phyloP scores from a whole-genome alignment of 306 rosid species.

The Lotus japonicus region DNA sequence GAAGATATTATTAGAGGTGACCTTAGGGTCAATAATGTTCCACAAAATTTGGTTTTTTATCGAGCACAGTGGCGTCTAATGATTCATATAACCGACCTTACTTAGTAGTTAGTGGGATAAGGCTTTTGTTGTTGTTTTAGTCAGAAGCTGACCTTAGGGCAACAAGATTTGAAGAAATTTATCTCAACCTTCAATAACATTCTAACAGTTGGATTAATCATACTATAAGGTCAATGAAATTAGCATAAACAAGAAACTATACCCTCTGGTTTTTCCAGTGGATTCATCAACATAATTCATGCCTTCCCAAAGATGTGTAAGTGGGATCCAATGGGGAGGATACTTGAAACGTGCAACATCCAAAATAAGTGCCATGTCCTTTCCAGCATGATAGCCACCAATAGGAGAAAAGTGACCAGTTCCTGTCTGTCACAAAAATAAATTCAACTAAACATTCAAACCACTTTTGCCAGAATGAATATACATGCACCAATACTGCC shows the following conservation, averaged over 20 bases:
- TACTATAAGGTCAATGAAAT: conserved; percentile 1
- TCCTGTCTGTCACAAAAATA: conserved; percentile 60
- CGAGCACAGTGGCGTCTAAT: no score
- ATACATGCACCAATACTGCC: neutral
- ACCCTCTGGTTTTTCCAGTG: conserved; percentile 75
- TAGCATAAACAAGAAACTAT: conserved; percentile 13
- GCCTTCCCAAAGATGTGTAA: conserved; percentile 81
- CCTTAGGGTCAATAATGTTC: no score
- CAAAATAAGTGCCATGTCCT: conserved; percentile 83
- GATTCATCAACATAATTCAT: conserved; percentile 59
- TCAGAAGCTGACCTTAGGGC: neutral
- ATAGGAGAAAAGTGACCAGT: conserved; percentile 95
- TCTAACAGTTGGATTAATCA: neutral
- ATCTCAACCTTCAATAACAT: neutral
- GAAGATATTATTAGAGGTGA: no score
- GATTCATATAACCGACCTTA: no score
- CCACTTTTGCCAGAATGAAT: neutral
- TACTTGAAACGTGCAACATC: conserved; percentile 97
- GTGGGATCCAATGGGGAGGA: conserved; percentile 98
- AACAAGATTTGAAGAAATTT: neutral
- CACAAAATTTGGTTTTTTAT: no score
- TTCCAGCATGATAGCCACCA: conserved; percentile 82
- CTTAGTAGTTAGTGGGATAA: no score
- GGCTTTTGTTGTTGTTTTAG: no score
- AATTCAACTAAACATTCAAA: conserved; percentile 3